Evolutionary conservation across 2,329 filamentous ascomycete genomes (phyloP).

Genomic region (Fusarium longipes): DNA sequence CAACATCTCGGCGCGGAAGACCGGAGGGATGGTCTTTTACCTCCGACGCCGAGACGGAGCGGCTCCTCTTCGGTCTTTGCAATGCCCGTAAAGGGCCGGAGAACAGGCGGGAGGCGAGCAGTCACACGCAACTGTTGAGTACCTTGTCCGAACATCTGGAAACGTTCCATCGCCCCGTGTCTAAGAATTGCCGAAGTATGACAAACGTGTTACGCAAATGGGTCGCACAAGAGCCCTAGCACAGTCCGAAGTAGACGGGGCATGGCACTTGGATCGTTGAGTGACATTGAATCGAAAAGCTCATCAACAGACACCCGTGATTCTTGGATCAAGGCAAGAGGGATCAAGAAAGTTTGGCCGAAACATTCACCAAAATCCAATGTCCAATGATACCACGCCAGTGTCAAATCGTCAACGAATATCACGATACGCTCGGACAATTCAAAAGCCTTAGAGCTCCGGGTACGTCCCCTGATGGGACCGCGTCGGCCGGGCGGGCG

Average conservation of each 20-base stretch:
- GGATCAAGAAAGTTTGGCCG: slow-evolving; percentile 19
- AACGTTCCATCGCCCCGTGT: slow-evolving; percentile 38
- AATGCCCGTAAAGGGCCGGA: slow-evolving; percentile 34
- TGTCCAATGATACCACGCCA: slow-evolving; percentile 13
- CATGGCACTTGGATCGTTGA: slow-evolving; percentile 6
- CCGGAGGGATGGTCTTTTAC: slow-evolving; percentile 23
- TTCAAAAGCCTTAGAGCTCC: slow-evolving; percentile 20
- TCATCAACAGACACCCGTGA: slow-evolving; percentile 4
- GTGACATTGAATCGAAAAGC: slow-evolving; percentile 19
- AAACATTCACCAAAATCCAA: neutral
- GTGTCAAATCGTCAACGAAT: slow-evolving; percentile 4
- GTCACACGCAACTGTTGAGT: slow-evolving; percentile 21
- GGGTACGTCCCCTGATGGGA: slow-evolving; percentile 40
- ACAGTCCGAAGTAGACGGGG: slow-evolving; percentile 13
- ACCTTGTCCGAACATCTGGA: slow-evolving; percentile 40
- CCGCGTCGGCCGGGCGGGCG: slow-evolving; percentile 37
- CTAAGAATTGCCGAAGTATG: slow-evolving; percentile 34
- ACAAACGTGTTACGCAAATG: slow-evolving; percentile 11
- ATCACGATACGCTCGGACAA: slow-evolving; percentile 13
- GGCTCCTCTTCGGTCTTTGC: slow-evolving; percentile 32
- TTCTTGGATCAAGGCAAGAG: slow-evolving; percentile 13
- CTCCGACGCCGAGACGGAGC: slow-evolving; percentile 36
- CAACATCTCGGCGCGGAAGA: slow-evolving; percentile 28
- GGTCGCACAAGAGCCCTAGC: slow-evolving; percentile 22
- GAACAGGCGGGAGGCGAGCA: slow-evolving; percentile 20